Base-by-base conservation (phyloP, 352 stramenopile genomes). In the Pythium phragmitis region DNA sequence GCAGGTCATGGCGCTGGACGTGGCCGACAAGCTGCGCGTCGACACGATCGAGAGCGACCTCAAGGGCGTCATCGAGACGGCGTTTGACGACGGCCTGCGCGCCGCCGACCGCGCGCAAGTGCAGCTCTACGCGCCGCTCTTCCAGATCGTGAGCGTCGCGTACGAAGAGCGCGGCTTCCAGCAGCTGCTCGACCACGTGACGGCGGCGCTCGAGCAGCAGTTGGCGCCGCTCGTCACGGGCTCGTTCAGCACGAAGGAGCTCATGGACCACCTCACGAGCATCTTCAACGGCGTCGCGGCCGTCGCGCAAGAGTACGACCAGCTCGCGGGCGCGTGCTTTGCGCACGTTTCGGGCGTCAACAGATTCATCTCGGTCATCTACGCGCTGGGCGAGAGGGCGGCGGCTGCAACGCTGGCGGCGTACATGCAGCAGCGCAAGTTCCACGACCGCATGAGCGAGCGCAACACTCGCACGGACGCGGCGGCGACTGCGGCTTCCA, bases 41-140 rank as follows among this genome's bases (percentile, higher is more conserved):
- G 86, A 93, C 66, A 91, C 82, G 16, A 86, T 91, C 49, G 87
- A 96, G 72, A 92, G 77, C 58, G 85, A 96, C 50, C 76, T 94
- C 1, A 91, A 92, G 64, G 68, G 67, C 28, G 71, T 91, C 36
- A 87, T 96, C 68, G 84, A 94, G 70, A 72, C 73, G 23, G 67
- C 76, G 28, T 92, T 93, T 19, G 80, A 84, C 13, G 69, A 82
- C 1, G 85, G 81, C 1, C 52, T 96, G 37, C 68, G 62, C 6
- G 59, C 67, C 9, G 65, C 68, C 7, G 80, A 93, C 49, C 69
- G 63, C 14, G 58, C 58, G 30, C 68, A 79, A 33, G 61, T 96
- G 54, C 74, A 87, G 46, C 74, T 67, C n/a, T 91, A 89, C 67
- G 85, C 82, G 36, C 80, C 81, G 51, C 66, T 96, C 19, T 96